phyloP scores from a whole-genome alignment of 768 basidiomycete genomes.

The Suillus cothurnatus region DNA sequence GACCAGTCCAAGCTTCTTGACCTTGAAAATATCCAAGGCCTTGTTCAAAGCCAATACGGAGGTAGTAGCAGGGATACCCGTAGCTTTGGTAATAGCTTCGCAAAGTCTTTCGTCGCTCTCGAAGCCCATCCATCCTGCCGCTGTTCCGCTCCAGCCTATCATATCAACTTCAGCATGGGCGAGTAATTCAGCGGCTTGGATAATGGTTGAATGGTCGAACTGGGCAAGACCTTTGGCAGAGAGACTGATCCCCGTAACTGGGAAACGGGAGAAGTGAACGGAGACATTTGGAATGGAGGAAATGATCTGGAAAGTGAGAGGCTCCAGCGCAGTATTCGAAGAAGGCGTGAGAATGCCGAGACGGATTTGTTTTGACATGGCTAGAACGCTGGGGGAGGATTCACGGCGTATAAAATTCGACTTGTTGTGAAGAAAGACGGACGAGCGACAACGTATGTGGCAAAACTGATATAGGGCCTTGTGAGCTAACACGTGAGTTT shows the following conservation, averaged over 20 bases:
- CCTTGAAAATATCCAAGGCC: neutral
- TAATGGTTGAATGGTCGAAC: conserved; percentile 1
- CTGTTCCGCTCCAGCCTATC: conserved; percentile 5
- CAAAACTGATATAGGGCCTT: neutral
- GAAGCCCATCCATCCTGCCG: conserved; percentile 3
- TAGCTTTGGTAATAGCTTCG: neutral
- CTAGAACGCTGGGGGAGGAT: neutral
- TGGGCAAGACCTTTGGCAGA: neutral
- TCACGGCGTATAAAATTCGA: neutral
- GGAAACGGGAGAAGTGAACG: conserved; percentile 5
- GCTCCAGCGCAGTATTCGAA: conserved; percentile 1
- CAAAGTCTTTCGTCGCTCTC: neutral
- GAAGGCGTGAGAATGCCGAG: conserved; percentile 5
- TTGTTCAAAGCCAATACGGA: conserved; percentile 6
- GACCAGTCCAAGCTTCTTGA: conserved; percentile 6
- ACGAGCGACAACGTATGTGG: neutral
- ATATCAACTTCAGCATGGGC: conserved; percentile 5
- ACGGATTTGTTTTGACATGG: conserved; percentile 1
- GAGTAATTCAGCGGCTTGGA: neutral
- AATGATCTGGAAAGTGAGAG: conserved; percentile 1
- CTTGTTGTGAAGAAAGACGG: neutral
- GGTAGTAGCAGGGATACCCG: neutral
- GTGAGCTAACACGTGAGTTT: neutral
- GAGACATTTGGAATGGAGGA: conserved; percentile 1
- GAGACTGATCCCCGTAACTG: neutral